Evolutionary conservation across 306 rosid genomes (phyloP).

Genomic region (Prunus armeniaca): DNA sequence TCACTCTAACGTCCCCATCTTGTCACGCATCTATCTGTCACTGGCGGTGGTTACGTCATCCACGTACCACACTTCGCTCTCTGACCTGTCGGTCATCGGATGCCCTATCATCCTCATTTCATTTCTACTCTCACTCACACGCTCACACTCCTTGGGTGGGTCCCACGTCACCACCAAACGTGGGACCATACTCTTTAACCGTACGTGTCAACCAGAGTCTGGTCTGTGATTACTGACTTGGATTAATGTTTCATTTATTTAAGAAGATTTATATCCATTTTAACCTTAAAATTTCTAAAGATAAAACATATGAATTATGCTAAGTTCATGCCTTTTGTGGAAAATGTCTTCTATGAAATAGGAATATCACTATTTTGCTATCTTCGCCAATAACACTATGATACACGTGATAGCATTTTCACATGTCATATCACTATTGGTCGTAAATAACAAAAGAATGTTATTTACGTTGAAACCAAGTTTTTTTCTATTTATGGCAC

Average conservation of each 20-base stretch:
- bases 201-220: neutral
- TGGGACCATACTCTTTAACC: neutral
- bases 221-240: too few species aligned
- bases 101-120: neutral
- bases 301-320: too few species aligned
- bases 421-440: too few species aligned
- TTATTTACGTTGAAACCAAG: accelerated
- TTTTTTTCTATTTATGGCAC: too few species aligned
- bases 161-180: neutral
- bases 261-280: too few species aligned
- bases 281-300: too few species aligned
- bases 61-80: conserved; percentile 20
- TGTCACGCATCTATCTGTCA: conserved; percentile 22
- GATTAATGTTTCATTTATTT: too few species aligned
- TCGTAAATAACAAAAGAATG: too few species aligned
- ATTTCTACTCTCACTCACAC: too few species aligned
- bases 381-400: accelerated
- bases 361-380: too few species aligned
- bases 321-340: too few species aligned
- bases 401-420: accelerated
- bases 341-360: too few species aligned
- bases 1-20: conserved; percentile 32
- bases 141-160: neutral
- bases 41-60: conserved; percentile 27
- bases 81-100: neutral